A percentile compares a stretch with the other conserved stretches of the same genome.
Evolutionary conservation across 371 early-diverging fungal genomes (phyloP).

Genomic region (Apophysomyces variabilis): DNA sequence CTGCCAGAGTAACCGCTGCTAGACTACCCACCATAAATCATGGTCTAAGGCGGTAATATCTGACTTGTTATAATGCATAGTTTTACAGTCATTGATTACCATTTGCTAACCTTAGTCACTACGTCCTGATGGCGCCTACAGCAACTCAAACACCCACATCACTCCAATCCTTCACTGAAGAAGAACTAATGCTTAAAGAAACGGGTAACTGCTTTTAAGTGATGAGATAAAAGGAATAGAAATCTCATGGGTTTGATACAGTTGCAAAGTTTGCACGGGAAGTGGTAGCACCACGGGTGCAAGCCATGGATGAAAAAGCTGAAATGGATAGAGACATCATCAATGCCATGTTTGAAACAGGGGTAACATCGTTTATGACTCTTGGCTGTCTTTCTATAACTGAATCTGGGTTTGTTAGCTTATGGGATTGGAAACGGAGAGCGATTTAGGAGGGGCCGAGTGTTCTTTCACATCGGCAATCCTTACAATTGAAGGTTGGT

Average conservation of each 20-base stretch:
- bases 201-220: conserved; percentile 41
- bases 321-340: conserved; percentile 75
- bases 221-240: too few relatives aligned
- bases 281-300: conserved; percentile 82
- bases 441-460: conserved; percentile 81
- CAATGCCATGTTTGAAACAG: conserved; percentile 86
- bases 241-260: neutral
- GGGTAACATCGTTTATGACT: conserved; percentile 54
- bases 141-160: conserved; percentile 36
- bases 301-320: conserved; percentile 94
- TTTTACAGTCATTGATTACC: too few relatives aligned
- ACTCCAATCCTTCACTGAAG: conserved; percentile 71
- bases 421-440: conserved; percentile 92
- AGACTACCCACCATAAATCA: too few relatives aligned
- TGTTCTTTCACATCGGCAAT: conserved; percentile 93
- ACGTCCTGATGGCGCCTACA: conserved; percentile 1
- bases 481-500: conserved; percentile 78
- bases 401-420: conserved; percentile 48
- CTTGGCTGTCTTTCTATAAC: too few relatives aligned
- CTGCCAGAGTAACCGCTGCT: neutral
- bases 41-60: too few relatives aligned
- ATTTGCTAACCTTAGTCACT: neutral
- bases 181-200: conserved; percentile 70
- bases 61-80: too few relatives aligned
- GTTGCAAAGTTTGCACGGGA: conserved; percentile 78